Evolutionary conservation across 1,284 basidiomycete species (phyloP).

Genomic region (Boletellus sp.): DNA sequence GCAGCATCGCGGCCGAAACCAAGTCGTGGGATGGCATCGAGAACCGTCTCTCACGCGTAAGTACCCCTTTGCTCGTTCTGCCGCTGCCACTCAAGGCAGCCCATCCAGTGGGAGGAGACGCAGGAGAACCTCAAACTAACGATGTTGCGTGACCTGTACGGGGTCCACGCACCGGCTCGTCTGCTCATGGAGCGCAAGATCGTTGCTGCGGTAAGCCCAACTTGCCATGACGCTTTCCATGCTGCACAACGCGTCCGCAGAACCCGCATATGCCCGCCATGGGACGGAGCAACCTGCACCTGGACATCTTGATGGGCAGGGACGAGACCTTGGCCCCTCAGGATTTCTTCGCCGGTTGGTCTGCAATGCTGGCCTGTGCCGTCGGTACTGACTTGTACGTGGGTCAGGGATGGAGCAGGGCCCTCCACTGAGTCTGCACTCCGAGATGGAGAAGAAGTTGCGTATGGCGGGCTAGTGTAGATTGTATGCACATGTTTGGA

Average conservation of each 20-base stretch:
- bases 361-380: not conserved
- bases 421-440: slow-evolving; percentile 58
- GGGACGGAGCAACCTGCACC: slow-evolving; percentile 72
- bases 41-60: slow-evolving; percentile 65
- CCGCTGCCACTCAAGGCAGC: slow-evolving; percentile 3
- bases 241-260: slow-evolving; percentile 34
- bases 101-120: slow-evolving; percentile 83
- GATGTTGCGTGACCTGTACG: slow-evolving; percentile 82
- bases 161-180: slow-evolving; percentile 85
- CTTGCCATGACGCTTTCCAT: not conserved
- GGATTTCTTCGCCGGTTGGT: slow-evolving; percentile 72
- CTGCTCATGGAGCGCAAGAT: slow-evolving; percentile 93
- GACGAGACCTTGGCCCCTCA: slow-evolving; percentile 76
- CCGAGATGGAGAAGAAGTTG: slow-evolving; percentile 70
- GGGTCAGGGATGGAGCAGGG: slow-evolving; percentile 53
- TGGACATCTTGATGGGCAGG: slow-evolving; percentile 88
- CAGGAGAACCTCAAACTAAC: slow-evolving; percentile 86
- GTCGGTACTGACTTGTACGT: slow-evolving; percentile 6
- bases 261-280: slow-evolving; percentile 61
- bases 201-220: slow-evolving; percentile 57
- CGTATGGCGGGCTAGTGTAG: slow-evolving; percentile 23
- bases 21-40: slow-evolving; percentile 54
- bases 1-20: slow-evolving; percentile 69
- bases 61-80: slow-evolving; percentile 16
- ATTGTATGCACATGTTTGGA: slow-evolving; percentile 29